These are phyloP conservation scores for Alternaria arborescens DNA, from an alignment of 2,329 filamentous ascomycete genomes.

Conservation along the genomic window DNA sequence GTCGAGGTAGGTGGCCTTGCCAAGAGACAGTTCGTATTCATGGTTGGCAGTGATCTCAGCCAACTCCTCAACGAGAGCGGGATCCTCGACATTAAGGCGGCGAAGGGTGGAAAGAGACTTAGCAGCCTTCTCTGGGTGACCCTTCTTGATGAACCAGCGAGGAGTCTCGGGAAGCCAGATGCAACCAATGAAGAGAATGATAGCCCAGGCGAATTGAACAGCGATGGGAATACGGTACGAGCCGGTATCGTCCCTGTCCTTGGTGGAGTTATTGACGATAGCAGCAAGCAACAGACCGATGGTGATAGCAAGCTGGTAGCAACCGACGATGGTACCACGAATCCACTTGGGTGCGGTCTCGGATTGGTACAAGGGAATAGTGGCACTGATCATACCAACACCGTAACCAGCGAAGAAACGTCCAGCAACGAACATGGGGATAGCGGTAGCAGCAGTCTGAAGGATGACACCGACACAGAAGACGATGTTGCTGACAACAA, in stretches of 20 bases:
- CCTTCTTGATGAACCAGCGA: conserved; percentile 72
- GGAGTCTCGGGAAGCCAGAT: conserved; percentile 79
- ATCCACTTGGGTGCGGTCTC: conserved; percentile 79
- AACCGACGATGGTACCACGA: conserved; percentile 73
- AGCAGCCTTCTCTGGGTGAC: conserved; percentile 69
- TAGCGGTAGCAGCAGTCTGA: conserved; percentile 47
- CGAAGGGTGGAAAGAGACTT: conserved; percentile 69
- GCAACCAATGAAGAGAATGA: conserved; percentile 68
- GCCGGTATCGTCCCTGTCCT: conserved; percentile 63
- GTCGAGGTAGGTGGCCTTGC: conserved; percentile 54
- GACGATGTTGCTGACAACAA: conserved; percentile 46
- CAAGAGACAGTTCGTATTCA: conserved; percentile 74
- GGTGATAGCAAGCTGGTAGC: conserved; percentile 76
- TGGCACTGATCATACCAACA: conserved; percentile 52
- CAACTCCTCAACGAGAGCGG: conserved; percentile 68
- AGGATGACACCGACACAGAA: conserved; percentile 54
- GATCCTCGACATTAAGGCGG: conserved; percentile 66
- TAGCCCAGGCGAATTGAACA: conserved; percentile 77
- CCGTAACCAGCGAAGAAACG: conserved; percentile 54
- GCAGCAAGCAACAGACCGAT: conserved; percentile 73
- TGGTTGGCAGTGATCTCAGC: conserved; percentile 72
- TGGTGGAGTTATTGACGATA: conserved; percentile 71
- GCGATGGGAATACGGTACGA: conserved; percentile 81
- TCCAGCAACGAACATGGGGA: conserved; percentile 52
- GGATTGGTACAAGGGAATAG: conserved; percentile 73